Conservation (phyloP, 2,329 filamentous ascomycete genomes). For the Hysterium pulicare region DNA sequence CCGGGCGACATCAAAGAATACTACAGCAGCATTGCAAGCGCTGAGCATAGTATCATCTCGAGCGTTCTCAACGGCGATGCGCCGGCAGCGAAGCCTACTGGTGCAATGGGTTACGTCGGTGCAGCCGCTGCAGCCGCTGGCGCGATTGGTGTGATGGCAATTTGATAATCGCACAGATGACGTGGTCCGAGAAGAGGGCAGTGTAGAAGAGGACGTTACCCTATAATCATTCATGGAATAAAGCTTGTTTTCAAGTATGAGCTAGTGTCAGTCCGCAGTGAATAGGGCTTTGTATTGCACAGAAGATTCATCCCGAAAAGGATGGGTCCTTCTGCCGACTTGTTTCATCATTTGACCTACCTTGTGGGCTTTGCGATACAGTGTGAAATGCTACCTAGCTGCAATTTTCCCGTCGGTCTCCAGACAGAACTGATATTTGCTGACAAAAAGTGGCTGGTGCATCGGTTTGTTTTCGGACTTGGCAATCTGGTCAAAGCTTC, state of each 20-base stretch:
- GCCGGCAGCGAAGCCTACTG: not conserved
- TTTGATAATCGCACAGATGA: not conserved
- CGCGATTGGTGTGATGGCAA: constrained; percentile 2
- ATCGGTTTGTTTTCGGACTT: not conserved
- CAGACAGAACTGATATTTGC: too few species aligned
- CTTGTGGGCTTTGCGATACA: too few species aligned
- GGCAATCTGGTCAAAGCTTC: not conserved
- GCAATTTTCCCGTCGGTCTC: not conserved
- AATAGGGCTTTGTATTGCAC: not conserved
- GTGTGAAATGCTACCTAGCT: not conserved
- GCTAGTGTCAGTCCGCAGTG: not conserved
- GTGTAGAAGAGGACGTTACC: not conserved
- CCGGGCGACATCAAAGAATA: constrained; percentile 2
- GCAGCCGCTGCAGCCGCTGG: constrained; percentile 1
- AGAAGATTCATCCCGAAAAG: too few species aligned
- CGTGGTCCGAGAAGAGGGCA: not conserved
- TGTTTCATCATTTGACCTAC: too few species aligned
- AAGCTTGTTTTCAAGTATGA: not conserved
- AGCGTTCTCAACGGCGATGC: not conserved
- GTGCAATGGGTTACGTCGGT: not conserved
- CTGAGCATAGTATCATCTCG: not conserved
- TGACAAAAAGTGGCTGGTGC: too few species aligned
- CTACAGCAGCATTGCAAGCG: not conserved
- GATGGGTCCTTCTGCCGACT: too few species aligned
- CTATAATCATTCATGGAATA: not conserved